Conservation (phyloP, 495 filamentous ascomycete species). For the Sabuloglossum arenarium region DNA sequence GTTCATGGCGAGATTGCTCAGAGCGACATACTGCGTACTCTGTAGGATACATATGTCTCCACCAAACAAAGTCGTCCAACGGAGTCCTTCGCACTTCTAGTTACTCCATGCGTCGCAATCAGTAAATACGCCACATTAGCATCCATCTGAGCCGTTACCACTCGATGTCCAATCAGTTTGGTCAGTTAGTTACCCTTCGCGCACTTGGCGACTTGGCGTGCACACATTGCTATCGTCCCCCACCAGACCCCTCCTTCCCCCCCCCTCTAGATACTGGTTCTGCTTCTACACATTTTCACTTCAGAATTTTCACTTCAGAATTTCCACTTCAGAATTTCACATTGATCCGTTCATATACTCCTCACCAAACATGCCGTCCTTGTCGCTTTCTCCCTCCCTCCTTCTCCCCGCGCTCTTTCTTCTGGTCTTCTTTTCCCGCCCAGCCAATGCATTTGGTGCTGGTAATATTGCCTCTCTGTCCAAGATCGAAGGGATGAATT, state of each 20-base stretch:
- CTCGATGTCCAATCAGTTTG: background rate
- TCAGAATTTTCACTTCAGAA: too few relatives aligned
- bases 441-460: slow-evolving; percentile 64
- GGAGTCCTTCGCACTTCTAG: too few relatives aligned
- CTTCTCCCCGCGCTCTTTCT: slow-evolving; percentile 30
- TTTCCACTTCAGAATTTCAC: too few relatives aligned
- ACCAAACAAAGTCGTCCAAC: too few relatives aligned
- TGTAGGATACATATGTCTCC: too few relatives aligned
- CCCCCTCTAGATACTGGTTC: too few relatives aligned
- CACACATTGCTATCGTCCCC: background rate
- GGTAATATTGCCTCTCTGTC: slow-evolving; percentile 64
- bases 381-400: background rate
- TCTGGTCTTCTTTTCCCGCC: slow-evolving; percentile 36
- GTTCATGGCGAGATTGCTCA: too few relatives aligned
- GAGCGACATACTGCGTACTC: too few relatives aligned
- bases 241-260: background rate
- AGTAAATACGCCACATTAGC: background rate
- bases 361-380: background rate
- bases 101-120: too few relatives aligned
- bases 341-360: background rate
- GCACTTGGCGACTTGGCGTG: too few relatives aligned
- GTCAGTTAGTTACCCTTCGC: too few relatives aligned
- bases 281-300: background rate
- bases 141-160: background rate
- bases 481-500: slow-evolving; percentile 65